Base-by-base conservation (phyloP, 202 grass and related monocot species). In the Cymbopogon flexuosus region DNA sequence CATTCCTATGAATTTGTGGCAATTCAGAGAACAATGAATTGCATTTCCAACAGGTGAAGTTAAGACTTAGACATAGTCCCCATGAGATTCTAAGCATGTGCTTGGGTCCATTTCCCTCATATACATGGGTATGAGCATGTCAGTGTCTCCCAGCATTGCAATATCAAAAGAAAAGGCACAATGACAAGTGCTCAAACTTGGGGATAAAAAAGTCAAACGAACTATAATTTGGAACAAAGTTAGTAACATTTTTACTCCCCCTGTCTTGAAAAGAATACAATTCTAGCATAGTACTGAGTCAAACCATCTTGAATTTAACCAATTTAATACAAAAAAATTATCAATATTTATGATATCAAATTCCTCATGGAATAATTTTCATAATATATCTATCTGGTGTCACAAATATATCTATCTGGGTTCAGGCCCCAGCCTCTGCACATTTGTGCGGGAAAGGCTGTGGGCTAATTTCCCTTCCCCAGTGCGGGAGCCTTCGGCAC, bases 1-100 rank as follows among this genome's bases (percentile, higher is more conserved):
- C 72, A 42, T 71, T 60, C 72, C 45, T 3, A 84, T 66, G 57
- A 71, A 65, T 35, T 79, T 75, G 49, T 71, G 36, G 37, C 10
- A 62, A 64, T 41, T 24, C 39, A 72, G 27, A 74, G 47, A 40
- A 73, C 47, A 27, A 47, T 23, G 63, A 51, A 46, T 31, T 59
- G 51, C 1, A 80, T 70, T 58, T 79, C 9, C 30, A 79, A 49
- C 18, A 33, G 5, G 61, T 65, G 29, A 52, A 62, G 30, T 46
- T 62, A 60, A 60, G 21, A 76, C 40, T 15, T 29, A 8, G 15
- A 13, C 46, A 1, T 72, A 35, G 46, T 21, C 16, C 40, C 10
- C 2, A 63, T 34, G 19, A 54, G 1, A 39, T 24, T 74, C 31
- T 58, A 41, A 18, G 33, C 8, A 10, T 52, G 45, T 58, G n/a